Evolutionary conservation across 441 rosid genomes (phyloP).

Genomic region (Populus hybrid): DNA sequence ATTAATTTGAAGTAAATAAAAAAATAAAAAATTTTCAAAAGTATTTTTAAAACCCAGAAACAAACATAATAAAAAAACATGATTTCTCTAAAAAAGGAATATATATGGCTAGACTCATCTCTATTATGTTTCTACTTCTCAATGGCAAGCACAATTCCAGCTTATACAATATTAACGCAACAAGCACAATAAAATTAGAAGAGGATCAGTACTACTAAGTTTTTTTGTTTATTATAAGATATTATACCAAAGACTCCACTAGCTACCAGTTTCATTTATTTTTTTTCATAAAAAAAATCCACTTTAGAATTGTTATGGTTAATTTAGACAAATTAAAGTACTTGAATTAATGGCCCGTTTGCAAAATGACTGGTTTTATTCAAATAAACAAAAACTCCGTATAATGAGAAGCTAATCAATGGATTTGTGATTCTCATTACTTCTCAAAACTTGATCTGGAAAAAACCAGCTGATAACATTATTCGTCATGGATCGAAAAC

Average conservation of each 20-base stretch:
- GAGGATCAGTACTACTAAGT: not conserved
- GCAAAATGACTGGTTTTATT: not conserved
- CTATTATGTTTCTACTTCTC: too few species aligned
- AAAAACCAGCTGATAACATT: not conserved
- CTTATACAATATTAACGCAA: too few species aligned
- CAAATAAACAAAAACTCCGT: not conserved
- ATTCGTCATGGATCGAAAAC: not conserved
- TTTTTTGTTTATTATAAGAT: not conserved
- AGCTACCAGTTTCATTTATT: not conserved
- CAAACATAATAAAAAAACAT: too few species aligned
- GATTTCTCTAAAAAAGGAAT: too few species aligned
- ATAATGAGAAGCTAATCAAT: not conserved
- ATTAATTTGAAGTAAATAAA: too few species aligned
- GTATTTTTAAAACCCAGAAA: too few species aligned
- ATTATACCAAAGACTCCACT: not conserved
- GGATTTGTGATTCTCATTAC: not conserved
- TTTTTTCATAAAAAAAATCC: too few species aligned
- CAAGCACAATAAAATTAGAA: too few species aligned
- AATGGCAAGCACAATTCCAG: too few species aligned
- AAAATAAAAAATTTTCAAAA: too few species aligned
- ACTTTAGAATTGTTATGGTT: too few species aligned
- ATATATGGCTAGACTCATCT: too few species aligned
- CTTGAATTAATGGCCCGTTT: not conserved
- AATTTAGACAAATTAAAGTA: not conserved
- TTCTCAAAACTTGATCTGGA: not conserved